Percentiles rank a stretch among this genome's conserved stretches.
Evolutionary conservation across 345 rosid species (phyloP).

Genomic region (Cardiospermum halicacabum): DNA sequence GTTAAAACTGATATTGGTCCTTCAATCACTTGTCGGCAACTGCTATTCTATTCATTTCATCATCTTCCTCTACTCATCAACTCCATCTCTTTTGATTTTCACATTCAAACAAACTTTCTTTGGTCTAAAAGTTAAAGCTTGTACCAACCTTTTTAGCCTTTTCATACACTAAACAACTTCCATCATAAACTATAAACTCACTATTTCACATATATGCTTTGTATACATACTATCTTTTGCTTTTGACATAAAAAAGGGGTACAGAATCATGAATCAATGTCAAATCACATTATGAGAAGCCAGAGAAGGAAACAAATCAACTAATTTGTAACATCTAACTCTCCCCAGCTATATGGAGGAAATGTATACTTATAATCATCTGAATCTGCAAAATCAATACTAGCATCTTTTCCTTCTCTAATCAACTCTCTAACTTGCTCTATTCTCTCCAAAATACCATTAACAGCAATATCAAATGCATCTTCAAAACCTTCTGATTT

Average conservation of each 20-base stretch:
- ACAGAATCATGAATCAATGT: too few species aligned
- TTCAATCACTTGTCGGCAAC: too few species aligned
- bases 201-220: background rate
- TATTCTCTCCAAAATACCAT: conserved; percentile 55
- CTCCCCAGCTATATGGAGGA: conserved; percentile 33
- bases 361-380: conserved; percentile 59
- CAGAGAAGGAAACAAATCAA: too few species aligned
- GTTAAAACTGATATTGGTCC: too few species aligned
- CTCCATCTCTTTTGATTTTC: too few species aligned
- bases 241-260: too few species aligned
- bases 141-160: too few species aligned
- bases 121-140: too few species aligned
- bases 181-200: background rate
- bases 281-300: too few species aligned
- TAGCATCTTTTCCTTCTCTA: conserved; percentile 47
- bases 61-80: too few species aligned
- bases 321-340: conserved; percentile 6
- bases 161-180: background rate
- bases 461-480: conserved; percentile 54
- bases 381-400: conserved; percentile 51
- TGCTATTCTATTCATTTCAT: too few species aligned
- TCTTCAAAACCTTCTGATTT: conserved; percentile 31
- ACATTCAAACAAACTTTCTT: too few species aligned
- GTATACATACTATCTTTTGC: background rate
- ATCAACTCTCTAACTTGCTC: conserved; percentile 42